Base-by-base conservation (phyloP, 108 stramenopile genomes). In the Fragilariopsis cylindrus region DNA sequence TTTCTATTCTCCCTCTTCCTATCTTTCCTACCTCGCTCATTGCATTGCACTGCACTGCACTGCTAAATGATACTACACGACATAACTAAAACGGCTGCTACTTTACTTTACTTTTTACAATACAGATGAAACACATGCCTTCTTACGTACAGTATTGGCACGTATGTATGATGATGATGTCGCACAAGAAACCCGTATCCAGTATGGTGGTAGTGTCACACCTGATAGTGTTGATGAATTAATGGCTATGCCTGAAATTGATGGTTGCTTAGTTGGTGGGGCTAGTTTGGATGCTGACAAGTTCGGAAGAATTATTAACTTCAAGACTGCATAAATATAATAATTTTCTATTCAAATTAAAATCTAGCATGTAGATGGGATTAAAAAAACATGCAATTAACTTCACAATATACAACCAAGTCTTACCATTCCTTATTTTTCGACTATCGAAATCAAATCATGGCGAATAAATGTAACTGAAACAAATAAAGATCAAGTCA, bases 261-360 rank as follows among this genome's bases (percentile, higher is more conserved):
- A 98, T 81, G 98, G 98, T 53, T 89, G 90, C 62, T 85, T 98
- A n/a, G 98, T 98, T 18, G 98, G 98, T 62, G 98, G 98, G 52
- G 98, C 98, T 1, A 95, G 94, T 3, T 85, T 98, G 49, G 91
- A 86, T 69, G 84, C 81, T 8, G 86, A 87, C 11, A 91, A 92
- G 74, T 98, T 98, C 73, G 89, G 85, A 7, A 92, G 97, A 57
- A 98, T 98, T 75, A 88, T 97, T 74, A 91, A 93, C 86, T 97
- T 89, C 60, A n/a, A 78, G 46, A 60, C 55, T 5, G 41, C 18
- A 30, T 30, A 30, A 30, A 30, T 21, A 21, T 21, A 21, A 21
- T 21, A 21, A 1, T 21, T 21, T 1, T 21, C 30, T 2, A 30
- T 30, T 30, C 30, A 30, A 30, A 30, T 30, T 30, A 1, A 30